A percentile compares a stretch with the other conserved stretches of the same genome.
Evolutionary conservation across 352 stramenopile species (phyloP).

Genomic region (Phytophthora pluvialis): DNA sequence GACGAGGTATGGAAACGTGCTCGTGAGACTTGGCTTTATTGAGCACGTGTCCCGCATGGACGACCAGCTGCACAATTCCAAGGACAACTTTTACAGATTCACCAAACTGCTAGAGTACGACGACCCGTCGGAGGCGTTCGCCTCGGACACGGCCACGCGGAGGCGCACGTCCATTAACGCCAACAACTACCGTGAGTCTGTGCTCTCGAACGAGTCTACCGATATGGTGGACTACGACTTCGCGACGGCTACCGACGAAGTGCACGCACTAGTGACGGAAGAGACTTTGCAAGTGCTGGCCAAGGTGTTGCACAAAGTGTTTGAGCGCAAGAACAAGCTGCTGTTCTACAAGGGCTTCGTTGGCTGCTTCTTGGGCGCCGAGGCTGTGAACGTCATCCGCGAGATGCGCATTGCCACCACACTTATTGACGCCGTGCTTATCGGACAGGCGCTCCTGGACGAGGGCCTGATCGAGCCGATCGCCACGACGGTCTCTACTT

Average conservation of each 20-base stretch:
- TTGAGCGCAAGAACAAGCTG: slow-evolving; percentile 90
- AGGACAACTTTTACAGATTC: slow-evolving; percentile 89
- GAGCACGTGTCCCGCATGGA: slow-evolving; percentile 82
- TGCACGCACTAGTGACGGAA: slow-evolving; percentile 85
- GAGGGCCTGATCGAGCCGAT: slow-evolving; percentile 84
- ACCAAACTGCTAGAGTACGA: slow-evolving; percentile 73
- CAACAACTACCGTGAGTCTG: slow-evolving; percentile 77
- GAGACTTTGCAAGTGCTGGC: slow-evolving; percentile 69
- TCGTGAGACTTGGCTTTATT: slow-evolving; percentile 84
- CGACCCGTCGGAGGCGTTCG: slow-evolving; percentile 38
- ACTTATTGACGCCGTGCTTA: slow-evolving; percentile 81
- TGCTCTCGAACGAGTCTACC: slow-evolving; percentile 65
- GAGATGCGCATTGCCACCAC: slow-evolving; percentile 74
- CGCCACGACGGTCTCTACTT: slow-evolving; percentile 67
- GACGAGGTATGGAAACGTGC: slow-evolving; percentile 75
- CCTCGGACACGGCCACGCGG: slow-evolving; percentile 35
- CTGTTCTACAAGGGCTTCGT: slow-evolving; percentile 88
- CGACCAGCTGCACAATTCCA: slow-evolving; percentile 83
- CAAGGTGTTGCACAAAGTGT: slow-evolving; percentile 79
- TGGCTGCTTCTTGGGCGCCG: slow-evolving; percentile 82
- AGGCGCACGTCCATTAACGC: slow-evolving; percentile 65
- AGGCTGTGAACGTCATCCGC: slow-evolving; percentile 85
- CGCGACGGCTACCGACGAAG: slow-evolving; percentile 70
- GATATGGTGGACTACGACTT: slow-evolving; percentile 81
- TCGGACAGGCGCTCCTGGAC: slow-evolving; percentile 82